These are phyloP conservation scores for Gentiana dahurica DNA, from an alignment of 257 asterid species.

Conservation along the genomic window DNA sequence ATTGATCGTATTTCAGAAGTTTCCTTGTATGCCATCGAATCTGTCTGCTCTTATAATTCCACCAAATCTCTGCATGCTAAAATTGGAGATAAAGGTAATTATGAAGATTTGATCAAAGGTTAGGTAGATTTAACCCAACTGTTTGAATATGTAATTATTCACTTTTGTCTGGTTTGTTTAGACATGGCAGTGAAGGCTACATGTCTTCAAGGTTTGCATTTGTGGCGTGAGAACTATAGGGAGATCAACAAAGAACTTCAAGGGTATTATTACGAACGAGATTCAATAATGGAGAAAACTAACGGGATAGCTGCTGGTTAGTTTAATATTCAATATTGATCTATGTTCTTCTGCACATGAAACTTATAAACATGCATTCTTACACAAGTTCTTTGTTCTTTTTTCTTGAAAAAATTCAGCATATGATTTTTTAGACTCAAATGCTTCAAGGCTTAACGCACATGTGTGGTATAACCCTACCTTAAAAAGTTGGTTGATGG, in stretches of 20 bases:
- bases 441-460: constrained; percentile 16
- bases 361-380: neutral
- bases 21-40: too few relatives aligned
- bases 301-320: constrained; percentile 28
- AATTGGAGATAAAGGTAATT: too few relatives aligned
- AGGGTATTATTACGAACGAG: constrained; percentile 17
- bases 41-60: too few relatives aligned
- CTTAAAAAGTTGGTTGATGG: too few relatives aligned
- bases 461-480: constrained; percentile 27
- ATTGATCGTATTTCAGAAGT: too few relatives aligned
- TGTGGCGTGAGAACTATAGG: constrained; percentile 23
- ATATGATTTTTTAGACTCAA: constrained; percentile 27
- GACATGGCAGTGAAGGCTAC: neutral
- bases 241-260: constrained; percentile 25
- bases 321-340: neutral
- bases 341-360: neutral
- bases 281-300: constrained; percentile 15
- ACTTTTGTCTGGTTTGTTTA: too few relatives aligned
- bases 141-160: too few relatives aligned
- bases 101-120: too few relatives aligned
- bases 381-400: neutral
- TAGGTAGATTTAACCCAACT: too few relatives aligned
- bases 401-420: constrained; percentile 11
- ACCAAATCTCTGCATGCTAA: too few relatives aligned
- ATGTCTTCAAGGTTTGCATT: constrained; percentile 21